Percentiles rank a stretch among this genome's conserved stretches.
phyloP scores from a whole-genome alignment of 163 green algal species.

The Volvox carteri region DNA sequence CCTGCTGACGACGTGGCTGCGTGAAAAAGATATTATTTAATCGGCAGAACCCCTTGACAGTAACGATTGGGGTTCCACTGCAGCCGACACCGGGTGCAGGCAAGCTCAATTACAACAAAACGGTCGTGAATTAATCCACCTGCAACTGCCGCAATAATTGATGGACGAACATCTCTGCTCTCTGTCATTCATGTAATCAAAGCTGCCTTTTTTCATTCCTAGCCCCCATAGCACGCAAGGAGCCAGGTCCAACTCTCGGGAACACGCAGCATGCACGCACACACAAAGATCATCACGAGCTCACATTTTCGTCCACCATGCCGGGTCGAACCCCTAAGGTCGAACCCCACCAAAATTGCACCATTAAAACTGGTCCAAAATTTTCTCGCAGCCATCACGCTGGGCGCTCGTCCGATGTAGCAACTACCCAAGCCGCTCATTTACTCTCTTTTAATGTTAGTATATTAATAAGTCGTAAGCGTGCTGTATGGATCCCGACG shows the following conservation, averaged over 20 bases:
- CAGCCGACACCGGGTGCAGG: no score
- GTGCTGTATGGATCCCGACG: neutral
- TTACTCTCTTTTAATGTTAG: constrained; percentile 1
- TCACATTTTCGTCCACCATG: no score
- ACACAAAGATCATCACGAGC: neutral
- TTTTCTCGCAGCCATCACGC: neutral
- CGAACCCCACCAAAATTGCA: constrained; percentile 18
- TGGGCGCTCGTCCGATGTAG: neutral
- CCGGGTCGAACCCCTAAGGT: neutral
- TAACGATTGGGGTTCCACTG: no score
- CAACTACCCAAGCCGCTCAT: neutral
- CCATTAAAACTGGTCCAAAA: neutral
- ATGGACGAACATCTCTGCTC: constrained; percentile 23
- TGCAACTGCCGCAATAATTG: neutral
- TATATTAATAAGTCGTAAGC: neutral
- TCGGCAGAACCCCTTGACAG: no score
- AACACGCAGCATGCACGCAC: neutral
- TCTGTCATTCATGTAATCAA: neutral
- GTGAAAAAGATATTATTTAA: constrained; percentile 22
- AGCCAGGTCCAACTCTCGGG: neutral
- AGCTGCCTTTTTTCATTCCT: neutral
- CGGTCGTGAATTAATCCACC: neutral
- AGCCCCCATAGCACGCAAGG: neutral
- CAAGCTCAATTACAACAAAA: neutral
- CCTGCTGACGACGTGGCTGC: constrained; percentile 17